Percentiles rank a stretch among this genome's conserved stretches.
Evolutionary conservation across 768 basidiomycete genomes (phyloP).

Genomic region (Boletus reticuloceps): DNA sequence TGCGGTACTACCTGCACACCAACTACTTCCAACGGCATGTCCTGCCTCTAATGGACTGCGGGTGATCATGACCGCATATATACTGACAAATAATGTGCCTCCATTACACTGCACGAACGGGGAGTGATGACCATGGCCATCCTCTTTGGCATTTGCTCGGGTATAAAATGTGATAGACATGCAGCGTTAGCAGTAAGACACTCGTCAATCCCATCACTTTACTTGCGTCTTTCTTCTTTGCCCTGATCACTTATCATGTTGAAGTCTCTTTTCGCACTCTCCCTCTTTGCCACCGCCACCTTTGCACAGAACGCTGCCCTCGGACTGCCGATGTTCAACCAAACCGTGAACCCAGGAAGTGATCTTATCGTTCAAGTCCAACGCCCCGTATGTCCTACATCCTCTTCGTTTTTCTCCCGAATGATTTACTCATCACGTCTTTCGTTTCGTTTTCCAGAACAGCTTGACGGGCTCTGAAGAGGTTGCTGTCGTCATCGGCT

Average conservation of each 20-base stretch:
- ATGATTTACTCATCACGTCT: not conserved
- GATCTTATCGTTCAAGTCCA: slow-evolving; percentile 45
- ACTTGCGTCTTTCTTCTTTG: no score
- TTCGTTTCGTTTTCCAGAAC: slow-evolving; percentile 25
- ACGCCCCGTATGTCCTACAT: slow-evolving; percentile 39
- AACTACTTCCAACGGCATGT: not conserved
- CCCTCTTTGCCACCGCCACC: slow-evolving; percentile 23
- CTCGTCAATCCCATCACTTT: no score
- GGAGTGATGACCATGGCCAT: slow-evolving; percentile 1
- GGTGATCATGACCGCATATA: not conserved
- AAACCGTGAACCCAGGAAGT: slow-evolving; percentile 36
- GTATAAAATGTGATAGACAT: slow-evolving; percentile 7
- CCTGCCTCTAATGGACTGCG: not conserved
- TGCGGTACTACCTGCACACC: not conserved
- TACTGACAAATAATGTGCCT: not conserved
- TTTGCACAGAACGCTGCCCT: slow-evolving; percentile 44
- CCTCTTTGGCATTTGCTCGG: not conserved
- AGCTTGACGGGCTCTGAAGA: slow-evolving; percentile 39
- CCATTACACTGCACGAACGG: not conserved
- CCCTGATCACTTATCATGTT: not conserved
- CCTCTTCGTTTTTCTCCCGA: not conserved
- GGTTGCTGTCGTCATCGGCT: slow-evolving; percentile 45
- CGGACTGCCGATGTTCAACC: slow-evolving; percentile 32
- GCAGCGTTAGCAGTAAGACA: no score
- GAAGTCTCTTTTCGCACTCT: not conserved